Evolutionary conservation across 495 filamentous ascomycete species (phyloP).

Genomic region (Thermochaetoides thermophila): DNA sequence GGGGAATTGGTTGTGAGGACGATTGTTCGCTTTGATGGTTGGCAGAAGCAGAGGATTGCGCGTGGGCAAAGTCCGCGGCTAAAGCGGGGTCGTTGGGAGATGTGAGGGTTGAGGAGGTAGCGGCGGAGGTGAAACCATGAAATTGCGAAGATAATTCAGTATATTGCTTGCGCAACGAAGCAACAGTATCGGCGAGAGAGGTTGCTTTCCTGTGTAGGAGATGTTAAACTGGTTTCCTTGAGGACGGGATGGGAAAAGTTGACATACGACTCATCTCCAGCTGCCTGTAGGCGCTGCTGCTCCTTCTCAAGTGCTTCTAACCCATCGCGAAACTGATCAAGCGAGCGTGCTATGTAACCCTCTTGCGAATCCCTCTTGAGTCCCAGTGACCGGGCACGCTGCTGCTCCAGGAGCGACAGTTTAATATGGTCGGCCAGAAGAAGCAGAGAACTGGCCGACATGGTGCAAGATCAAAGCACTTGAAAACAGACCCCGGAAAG

Average conservation of each 20-base stretch:
- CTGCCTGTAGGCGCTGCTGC: slow-evolving; percentile 42
- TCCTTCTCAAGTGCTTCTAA: slow-evolving; percentile 62
- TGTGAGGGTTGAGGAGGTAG: slow-evolving; percentile 34
- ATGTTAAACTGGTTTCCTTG: not conserved
- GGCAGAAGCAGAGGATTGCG: slow-evolving; percentile 20
- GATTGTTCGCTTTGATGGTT: slow-evolving; percentile 28
- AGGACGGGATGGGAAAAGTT: slow-evolving; percentile 2
- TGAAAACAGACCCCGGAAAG: too few species aligned
- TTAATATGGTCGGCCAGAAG: slow-evolving; percentile 69
- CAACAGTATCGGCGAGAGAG: slow-evolving; percentile 32
- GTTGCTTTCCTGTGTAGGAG: slow-evolving; percentile 25
- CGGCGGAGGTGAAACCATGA: slow-evolving; percentile 40
- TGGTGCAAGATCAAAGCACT: slow-evolving; percentile 11
- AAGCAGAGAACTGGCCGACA: slow-evolving; percentile 50
- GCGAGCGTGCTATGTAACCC: slow-evolving; percentile 74
- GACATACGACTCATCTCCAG: slow-evolving; percentile 41
- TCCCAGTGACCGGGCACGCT: slow-evolving; percentile 77
- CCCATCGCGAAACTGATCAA: slow-evolving; percentile 74
- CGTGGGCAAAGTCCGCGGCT: slow-evolving; percentile 49
- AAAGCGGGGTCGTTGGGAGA: slow-evolving; percentile 55
- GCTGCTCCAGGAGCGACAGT: slow-evolving; percentile 68
- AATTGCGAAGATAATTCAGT: slow-evolving; percentile 44
- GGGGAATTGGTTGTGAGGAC: slow-evolving; percentile 21
- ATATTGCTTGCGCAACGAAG: slow-evolving; percentile 42
- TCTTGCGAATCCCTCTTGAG: slow-evolving; percentile 69